Evolutionary conservation across 768 basidiomycete genomes (phyloP), one percentile per base, ranked within the genome.

Genomic region (Macrolepiota fuliginosa): DNA sequence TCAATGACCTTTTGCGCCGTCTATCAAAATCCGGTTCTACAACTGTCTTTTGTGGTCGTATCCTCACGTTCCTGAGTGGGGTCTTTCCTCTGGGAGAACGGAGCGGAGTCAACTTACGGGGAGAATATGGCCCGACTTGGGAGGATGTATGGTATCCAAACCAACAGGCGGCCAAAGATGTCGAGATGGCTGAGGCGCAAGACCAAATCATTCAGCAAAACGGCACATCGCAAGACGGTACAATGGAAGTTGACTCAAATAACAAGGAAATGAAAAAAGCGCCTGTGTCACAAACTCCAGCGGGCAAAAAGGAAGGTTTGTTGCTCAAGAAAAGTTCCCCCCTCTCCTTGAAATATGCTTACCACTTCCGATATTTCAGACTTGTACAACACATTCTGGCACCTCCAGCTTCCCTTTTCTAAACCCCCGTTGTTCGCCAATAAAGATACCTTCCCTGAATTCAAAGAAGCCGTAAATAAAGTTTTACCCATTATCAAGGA

Each of bases 381-480:
- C 25, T 90, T 95, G 70, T 95, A 94, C 75, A 83, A 86, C 62
- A 91, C 85, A 0, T 96, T 96, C 77, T 96, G 94, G 94, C 89
- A 89, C 0, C 77, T 96, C 7, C 94, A 97, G 68, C 77, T 88
- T 3, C 87, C 85, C 4, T 96, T 96, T 74, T 93, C 92, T 32
- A 84, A 88, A 63, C 94, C 94, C 2, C 80, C 87, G 0, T 65
- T 86, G 10, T 94, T 96, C 68, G 79, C 83, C 11, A 74, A 75
- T 15, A 77, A 83, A 11, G 75, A 76, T 32, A 78, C 83, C 0
- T 85, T 95, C 65, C 70, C 77, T 0, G 76, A 84, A 32, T 93
- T 96, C 73, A 86, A 86, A 64, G 81, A 85, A 7, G 82, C 87
- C 0, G 87, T 94, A 5, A 82, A 82, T 64, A 87, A 84, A 67